Evolutionary conservation across 2,329 filamentous ascomycete genomes (phyloP), one percentile per base, ranked within the genome.

Genomic region (Aspergillus phoenicis): DNA sequence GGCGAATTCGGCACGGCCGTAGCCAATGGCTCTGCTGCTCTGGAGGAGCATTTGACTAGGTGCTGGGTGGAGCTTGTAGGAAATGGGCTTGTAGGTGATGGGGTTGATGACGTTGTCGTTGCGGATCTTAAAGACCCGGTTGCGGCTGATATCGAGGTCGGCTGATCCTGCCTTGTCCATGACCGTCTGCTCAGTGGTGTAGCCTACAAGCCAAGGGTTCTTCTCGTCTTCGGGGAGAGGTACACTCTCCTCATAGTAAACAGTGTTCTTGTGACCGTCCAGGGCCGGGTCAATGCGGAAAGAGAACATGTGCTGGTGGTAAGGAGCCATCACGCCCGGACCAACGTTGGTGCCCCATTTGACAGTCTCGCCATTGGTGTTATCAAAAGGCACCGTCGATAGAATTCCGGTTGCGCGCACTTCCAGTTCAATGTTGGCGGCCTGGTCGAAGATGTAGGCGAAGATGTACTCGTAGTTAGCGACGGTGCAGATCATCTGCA

Each of bases 241-340:
- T 56, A 86, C 82, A 2, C 84, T 84, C 68, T 87, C 85, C 59
- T 84, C 80, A 68, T 89, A 84, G 59, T 84, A 80, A 28, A 87
- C 73, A 0, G 81, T 77, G 68, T 87, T 87, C 24, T 77, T 75
- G 62, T 81, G 80, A 0, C 86, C 86, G 61, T 85, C 85, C 52
- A 87, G 78, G 64, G 84, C 84, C n/a, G 86, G 86, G 68, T 89
- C 86, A 11, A 89, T 78, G 8, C 86, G 83, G 5, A 88, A 80
- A 3, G 84, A 87, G 77, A 93, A 91, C 73, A 92, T 89, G 75
- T 93, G 90, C 71, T 93, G 90, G 70, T 93, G 90, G 75, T 90
- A 87, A 0, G 82, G 80, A 2, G 88, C 89, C 36, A 91, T 83
- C 15, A 89, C 88, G 47, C 88, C 87, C 0, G 88, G 87, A 61